Evolutionary conservation across 2,329 filamentous ascomycete species (phyloP).

Genomic region (Trichoderma sp.): DNA sequence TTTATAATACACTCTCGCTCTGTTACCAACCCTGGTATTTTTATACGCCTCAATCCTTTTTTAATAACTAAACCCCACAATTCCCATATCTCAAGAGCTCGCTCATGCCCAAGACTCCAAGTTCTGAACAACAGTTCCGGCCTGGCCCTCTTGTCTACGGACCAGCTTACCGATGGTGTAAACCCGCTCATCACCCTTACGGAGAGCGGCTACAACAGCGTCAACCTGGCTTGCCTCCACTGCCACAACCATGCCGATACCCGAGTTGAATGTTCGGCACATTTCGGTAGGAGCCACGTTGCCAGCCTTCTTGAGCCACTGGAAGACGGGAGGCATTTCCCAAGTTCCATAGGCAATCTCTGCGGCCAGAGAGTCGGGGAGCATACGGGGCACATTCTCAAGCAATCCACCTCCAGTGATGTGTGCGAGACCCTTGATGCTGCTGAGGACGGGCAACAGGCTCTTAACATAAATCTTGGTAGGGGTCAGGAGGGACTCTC

Average conservation of each 20-base stretch:
- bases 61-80: background rate
- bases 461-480: constrained; percentile 92
- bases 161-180: constrained; percentile 72
- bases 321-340: constrained; percentile 75
- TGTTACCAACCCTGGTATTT: background rate
- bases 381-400: constrained; percentile 93
- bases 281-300: constrained; percentile 76
- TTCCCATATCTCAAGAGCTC: background rate
- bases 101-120: constrained; percentile 34
- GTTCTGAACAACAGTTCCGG: constrained; percentile 36
- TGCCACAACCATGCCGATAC: constrained; percentile 89
- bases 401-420: constrained; percentile 92
- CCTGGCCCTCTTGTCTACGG: constrained; percentile 43
- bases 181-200: constrained; percentile 66
- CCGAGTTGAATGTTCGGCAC: constrained; percentile 90
- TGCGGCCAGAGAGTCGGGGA: constrained; percentile 74
- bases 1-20: constrained; percentile 8
- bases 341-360: constrained; percentile 76
- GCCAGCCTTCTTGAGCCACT: constrained; percentile 75
- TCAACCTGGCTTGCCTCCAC: constrained; percentile 65
- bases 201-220: constrained; percentile 56
- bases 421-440: constrained; percentile 90
- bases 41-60: background rate
- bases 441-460: constrained; percentile 62
- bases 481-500: constrained; percentile 77